phyloP scores from a whole-genome alignment of 1,139 yeast species.

The Diutina catenulata region DNA sequence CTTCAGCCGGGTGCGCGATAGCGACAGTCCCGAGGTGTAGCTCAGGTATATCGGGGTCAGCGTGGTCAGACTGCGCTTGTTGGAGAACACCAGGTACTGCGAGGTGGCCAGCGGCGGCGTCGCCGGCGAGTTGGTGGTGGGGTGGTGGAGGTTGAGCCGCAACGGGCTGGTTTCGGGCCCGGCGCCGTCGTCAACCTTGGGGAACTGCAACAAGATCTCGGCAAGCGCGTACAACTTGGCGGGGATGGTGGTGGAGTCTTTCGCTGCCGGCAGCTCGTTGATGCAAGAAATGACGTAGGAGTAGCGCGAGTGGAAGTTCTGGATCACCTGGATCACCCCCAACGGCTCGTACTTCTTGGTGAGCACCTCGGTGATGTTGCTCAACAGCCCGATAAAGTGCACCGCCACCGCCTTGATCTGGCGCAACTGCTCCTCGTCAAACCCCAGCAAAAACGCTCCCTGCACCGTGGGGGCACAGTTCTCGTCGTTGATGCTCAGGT shows the following conservation, averaged over 20 bases:
- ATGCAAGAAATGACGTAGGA: slow-evolving; percentile 16
- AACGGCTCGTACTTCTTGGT: slow-evolving; percentile 38
- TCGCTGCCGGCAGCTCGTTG: slow-evolving; percentile 14
- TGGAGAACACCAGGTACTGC: slow-evolving; percentile 28
- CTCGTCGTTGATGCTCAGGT: slow-evolving; percentile 12
- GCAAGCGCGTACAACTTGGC: slow-evolving; percentile 14
- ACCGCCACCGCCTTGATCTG: slow-evolving; percentile 33
- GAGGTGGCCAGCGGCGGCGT: slow-evolving; percentile 35
- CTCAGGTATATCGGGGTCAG: not conserved
- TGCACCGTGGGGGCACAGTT: slow-evolving; percentile 32
- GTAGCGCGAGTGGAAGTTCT: slow-evolving; percentile 10
- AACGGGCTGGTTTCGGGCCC: slow-evolving; percentile 7
- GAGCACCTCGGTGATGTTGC: slow-evolving; percentile 42
- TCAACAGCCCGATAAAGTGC: slow-evolving; percentile 33
- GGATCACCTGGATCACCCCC: slow-evolving; percentile 29
- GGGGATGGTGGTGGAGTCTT: slow-evolving; percentile 11
- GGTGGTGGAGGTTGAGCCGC: slow-evolving; percentile 7
- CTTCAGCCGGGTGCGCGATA: slow-evolving; percentile 16
- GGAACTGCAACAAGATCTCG: slow-evolving; percentile 20
- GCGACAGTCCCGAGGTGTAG: slow-evolving; percentile 8
- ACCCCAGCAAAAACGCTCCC: slow-evolving; percentile 43
- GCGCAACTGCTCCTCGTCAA: slow-evolving; percentile 27
- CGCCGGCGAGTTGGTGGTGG: slow-evolving; percentile 20
- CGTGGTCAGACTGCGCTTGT: not conserved
- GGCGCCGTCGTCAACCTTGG: slow-evolving; percentile 9